Percentiles rank a stretch among this genome's conserved stretches.
These are phyloP conservation scores for Sclerotinia glacialis DNA, from an alignment of 2,329 filamentous ascomycete species.

Conservation along the genomic window DNA sequence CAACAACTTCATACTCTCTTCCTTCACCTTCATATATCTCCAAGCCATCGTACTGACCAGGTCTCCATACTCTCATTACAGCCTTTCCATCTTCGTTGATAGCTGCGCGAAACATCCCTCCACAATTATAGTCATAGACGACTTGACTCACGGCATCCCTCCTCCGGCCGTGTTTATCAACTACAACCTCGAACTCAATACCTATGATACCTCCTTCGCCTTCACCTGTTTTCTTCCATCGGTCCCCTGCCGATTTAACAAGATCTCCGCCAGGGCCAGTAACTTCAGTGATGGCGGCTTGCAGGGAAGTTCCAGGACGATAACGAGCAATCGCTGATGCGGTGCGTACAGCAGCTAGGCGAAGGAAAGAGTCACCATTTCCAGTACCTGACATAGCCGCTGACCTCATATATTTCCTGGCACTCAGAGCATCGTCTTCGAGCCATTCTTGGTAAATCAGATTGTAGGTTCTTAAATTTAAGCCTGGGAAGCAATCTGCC, in stretches of 20 bases:
- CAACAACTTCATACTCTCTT: constrained; percentile 36
- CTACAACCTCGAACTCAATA: constrained; percentile 58
- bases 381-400: constrained; percentile 74
- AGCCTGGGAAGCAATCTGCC: constrained; percentile 56
- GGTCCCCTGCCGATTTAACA: constrained; percentile 67
- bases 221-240: constrained; percentile 73
- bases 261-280: constrained; percentile 71
- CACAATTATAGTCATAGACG: constrained; percentile 78
- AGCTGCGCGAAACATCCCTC: constrained; percentile 84
- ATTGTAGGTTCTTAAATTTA: constrained; percentile 40
- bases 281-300: constrained; percentile 60
- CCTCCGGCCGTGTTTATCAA: constrained; percentile 43
- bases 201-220: constrained; percentile 86
- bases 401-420: constrained; percentile 31
- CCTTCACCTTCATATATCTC: constrained; percentile 39
- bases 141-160: constrained; percentile 51
- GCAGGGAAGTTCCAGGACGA: constrained; percentile 44
- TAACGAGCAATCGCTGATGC: constrained; percentile 72
- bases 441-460: constrained; percentile 10
- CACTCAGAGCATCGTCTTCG: constrained; percentile 32
- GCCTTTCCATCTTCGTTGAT: constrained; percentile 59
- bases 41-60: constrained; percentile 34
- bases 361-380: constrained; percentile 85
- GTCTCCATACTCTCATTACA: constrained; percentile 55
- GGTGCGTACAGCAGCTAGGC: constrained; percentile 67